Conservation (phyloP, 352 stramenopile genomes). For the Phytophthora ramorum region DNA sequence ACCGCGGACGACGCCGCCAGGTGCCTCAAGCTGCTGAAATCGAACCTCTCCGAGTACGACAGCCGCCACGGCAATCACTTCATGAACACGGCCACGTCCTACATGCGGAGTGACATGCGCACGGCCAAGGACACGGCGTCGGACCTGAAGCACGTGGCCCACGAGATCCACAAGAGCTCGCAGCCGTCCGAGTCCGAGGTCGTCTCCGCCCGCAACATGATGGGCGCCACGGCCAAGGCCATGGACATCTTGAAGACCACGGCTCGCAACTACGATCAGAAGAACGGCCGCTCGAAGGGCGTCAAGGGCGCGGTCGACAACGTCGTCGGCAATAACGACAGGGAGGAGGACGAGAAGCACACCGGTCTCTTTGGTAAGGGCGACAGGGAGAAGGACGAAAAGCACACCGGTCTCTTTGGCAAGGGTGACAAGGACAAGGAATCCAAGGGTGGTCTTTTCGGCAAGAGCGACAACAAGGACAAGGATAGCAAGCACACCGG, state of each 20-base stretch:
- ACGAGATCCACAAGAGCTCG: conserved; percentile 3
- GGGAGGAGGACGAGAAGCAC: background rate
- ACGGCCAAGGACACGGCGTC: conserved; percentile 4
- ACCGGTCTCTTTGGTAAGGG: conserved; percentile 7
- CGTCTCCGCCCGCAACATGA: background rate
- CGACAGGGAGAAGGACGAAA: conserved; percentile 16
- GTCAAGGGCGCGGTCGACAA: conserved; percentile 1
- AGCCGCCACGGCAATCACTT: conserved; percentile 6
- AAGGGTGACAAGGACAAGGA: background rate
- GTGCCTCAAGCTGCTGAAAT: conserved; percentile 8
- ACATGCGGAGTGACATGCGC: conserved; percentile 9
- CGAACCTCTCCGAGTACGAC: conserved; percentile 7
- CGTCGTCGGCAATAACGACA: background rate
- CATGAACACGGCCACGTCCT: conserved; percentile 5
- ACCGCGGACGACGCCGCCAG: conserved; percentile 4
- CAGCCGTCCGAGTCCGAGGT: conserved; percentile 3
- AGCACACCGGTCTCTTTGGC: conserved; percentile 9
- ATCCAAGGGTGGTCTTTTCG: background rate
- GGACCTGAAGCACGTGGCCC: conserved; percentile 6
- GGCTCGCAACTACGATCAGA: conserved; percentile 7
- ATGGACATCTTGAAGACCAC: conserved; percentile 2
- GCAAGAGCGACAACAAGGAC: conserved; percentile 2
- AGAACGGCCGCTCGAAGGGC: conserved; percentile 5
- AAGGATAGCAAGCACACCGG: conserved; percentile 9
- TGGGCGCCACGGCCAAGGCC: conserved; percentile 2